Percentiles rank a stretch among this genome's conserved stretches.
Evolutionary conservation across 495 filamentous ascomycete genomes (phyloP).

Genomic region (Penicillium lividum): DNA sequence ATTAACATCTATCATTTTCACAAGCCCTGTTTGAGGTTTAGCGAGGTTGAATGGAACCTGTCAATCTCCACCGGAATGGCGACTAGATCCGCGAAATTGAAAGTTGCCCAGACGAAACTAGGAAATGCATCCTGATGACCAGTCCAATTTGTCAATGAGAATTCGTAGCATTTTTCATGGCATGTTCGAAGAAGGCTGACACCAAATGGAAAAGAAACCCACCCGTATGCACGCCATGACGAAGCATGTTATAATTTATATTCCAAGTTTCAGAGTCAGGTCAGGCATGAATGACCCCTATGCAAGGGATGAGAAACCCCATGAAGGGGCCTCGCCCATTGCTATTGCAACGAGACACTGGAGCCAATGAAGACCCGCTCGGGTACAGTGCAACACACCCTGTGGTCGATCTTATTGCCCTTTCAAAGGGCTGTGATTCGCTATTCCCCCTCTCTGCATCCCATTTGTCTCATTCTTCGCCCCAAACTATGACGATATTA

Average conservation of each 20-base stretch:
- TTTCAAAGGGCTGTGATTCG: conserved; percentile 32
- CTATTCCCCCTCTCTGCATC: conserved; percentile 21
- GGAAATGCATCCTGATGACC: background rate
- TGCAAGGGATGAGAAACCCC: conserved; percentile 24
- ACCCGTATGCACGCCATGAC: conserved; percentile 12
- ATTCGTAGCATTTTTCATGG: background rate
- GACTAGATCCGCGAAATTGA: background rate
- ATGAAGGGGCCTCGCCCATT: conserved; percentile 24
- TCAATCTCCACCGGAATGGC: background rate
- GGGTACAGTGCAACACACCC: conserved; percentile 18
- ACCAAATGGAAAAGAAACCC: background rate
- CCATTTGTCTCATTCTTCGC: conserved; percentile 34
- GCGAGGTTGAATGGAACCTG: background rate
- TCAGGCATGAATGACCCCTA: conserved; percentile 26
- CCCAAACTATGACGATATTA: conserved; percentile 25
- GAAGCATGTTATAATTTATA: conserved; percentile 28
- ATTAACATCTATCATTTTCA: conserved; percentile 3
- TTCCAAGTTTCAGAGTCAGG: conserved; percentile 23
- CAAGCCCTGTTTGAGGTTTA: background rate
- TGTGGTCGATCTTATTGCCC: conserved; percentile 29
- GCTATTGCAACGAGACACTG: conserved; percentile 33
- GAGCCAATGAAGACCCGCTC: conserved; percentile 32
- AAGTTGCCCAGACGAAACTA: background rate
- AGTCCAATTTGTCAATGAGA: background rate
- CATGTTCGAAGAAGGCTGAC: background rate